A percentile compares a stretch with the other conserved stretches of the same genome.
phyloP scores from a whole-genome alignment of 768 basidiomycete species.

The Lactarius akahatsu region DNA sequence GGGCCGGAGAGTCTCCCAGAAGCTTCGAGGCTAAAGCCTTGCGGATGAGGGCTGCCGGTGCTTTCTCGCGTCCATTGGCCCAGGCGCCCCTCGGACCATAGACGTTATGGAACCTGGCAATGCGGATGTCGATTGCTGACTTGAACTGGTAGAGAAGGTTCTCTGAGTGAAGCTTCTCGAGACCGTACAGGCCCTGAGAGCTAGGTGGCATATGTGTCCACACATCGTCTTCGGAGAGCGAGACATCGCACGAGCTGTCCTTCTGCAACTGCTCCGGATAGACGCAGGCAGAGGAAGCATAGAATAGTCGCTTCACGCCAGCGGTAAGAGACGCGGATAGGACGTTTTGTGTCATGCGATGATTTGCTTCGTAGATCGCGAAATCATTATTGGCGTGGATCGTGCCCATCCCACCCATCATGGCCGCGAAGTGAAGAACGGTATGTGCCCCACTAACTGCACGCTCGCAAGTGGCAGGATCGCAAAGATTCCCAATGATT shows the following conservation, averaged over 20 bases:
- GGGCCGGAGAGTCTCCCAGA: slow-evolving; percentile 12
- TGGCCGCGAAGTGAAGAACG: slow-evolving; percentile 59
- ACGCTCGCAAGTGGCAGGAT: slow-evolving; percentile 40
- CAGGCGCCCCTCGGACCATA: slow-evolving; percentile 56
- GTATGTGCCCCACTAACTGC: slow-evolving; percentile 43
- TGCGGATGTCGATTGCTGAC: slow-evolving; percentile 40
- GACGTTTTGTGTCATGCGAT: slow-evolving; percentile 50
- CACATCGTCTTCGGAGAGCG: slow-evolving; percentile 48
- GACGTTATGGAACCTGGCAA: slow-evolving; percentile 60
- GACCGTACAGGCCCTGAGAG: slow-evolving; percentile 58
- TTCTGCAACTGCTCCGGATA: slow-evolving; percentile 49
- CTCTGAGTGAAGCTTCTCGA: slow-evolving; percentile 56
- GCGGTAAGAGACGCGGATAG: slow-evolving; percentile 41
- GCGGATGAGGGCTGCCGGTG: slow-evolving; percentile 54
- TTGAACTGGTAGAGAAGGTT: slow-evolving; percentile 41
- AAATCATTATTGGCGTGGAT: slow-evolving; percentile 54
- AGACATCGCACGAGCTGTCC: slow-evolving; percentile 37
- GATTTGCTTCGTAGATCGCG: slow-evolving; percentile 49
- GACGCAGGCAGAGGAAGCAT: slow-evolving; percentile 59
- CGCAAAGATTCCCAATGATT: slow-evolving; percentile 47
- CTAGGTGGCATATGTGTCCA: slow-evolving; percentile 41
- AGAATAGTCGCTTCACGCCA: slow-evolving; percentile 48
- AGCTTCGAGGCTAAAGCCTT: slow-evolving; percentile 46
- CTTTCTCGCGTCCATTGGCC: slow-evolving; percentile 57
- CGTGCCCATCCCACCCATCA: slow-evolving; percentile 65